Percentiles rank a stretch among this genome's conserved stretches.
Evolutionary conservation across 2,329 filamentous ascomycete genomes (phyloP).

Genomic region (Saccharata proteae): DNA sequence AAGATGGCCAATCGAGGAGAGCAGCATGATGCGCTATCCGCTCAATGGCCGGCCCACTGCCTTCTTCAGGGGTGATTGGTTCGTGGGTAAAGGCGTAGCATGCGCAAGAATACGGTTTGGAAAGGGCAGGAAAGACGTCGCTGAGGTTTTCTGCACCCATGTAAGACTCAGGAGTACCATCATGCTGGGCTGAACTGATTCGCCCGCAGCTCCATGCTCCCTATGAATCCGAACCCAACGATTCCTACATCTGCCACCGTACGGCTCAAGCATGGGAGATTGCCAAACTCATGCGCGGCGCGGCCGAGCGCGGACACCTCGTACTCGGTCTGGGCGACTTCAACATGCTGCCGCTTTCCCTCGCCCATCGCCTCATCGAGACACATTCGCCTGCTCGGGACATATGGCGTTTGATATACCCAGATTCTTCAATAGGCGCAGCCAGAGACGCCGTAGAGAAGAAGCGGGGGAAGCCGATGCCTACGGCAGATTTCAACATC

Average conservation of each 20-base stretch:
- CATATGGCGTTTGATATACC: conserved; percentile 73
- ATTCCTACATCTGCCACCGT: conserved; percentile 83
- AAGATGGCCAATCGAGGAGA: conserved; percentile 85
- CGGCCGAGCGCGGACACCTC: conserved; percentile 67
- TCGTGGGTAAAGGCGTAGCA: conserved; percentile 86
- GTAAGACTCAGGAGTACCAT: conserved; percentile 31
- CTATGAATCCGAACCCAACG: conserved; percentile 66
- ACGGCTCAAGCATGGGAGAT: conserved; percentile 93
- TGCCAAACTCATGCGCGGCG: conserved; percentile 73
- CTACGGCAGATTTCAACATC: conserved; percentile 68
- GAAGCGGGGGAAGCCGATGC: conserved; percentile 52
- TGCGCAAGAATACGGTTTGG: conserved; percentile 68
- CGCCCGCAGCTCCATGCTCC: conserved; percentile 59
- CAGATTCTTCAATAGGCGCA: conserved; percentile 69
- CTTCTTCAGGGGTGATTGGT: conserved; percentile 94
- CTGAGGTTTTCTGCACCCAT: conserved; percentile 91
- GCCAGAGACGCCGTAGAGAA: conserved; percentile 56
- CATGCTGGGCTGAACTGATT: conserved; percentile 30
- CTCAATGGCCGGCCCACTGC: conserved; percentile 87
- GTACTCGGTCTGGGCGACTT: conserved; percentile 86
- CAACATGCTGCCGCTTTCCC: conserved; percentile 84
- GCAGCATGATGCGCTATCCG: conserved; percentile 74
- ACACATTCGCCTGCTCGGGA: conserved; percentile 67
- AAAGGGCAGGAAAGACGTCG: conserved; percentile 48
- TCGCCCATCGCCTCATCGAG: conserved; percentile 73